phyloP scores from a whole-genome alignment of 352 stramenopile genomes.

The Pythium monospermum region DNA sequence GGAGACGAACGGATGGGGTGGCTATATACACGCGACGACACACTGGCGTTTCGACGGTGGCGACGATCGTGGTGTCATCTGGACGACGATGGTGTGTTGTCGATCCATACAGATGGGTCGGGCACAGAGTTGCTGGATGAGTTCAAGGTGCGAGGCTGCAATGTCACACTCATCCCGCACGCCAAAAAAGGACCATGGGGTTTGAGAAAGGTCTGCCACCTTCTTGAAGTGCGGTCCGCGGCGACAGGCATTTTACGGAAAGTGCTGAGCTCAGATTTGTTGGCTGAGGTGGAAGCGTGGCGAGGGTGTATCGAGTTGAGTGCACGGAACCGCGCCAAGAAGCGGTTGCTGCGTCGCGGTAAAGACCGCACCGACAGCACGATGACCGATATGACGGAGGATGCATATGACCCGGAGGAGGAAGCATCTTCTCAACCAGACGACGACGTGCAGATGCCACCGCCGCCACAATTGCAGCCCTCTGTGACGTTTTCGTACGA shows the following conservation, averaged over 20 bases:
- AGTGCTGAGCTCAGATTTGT: conserved; percentile 57
- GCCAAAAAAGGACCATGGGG: conserved; percentile 44
- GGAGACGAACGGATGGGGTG: conserved; percentile 71
- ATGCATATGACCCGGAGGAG: conserved; percentile 28
- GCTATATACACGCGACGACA: conserved; percentile 80
- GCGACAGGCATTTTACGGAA: conserved; percentile 40
- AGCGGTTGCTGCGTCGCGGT: background rate
- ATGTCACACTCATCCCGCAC: conserved; percentile 60
- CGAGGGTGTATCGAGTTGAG: conserved; percentile 62
- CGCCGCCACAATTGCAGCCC: too few species aligned
- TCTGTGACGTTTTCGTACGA: conserved; percentile 1
- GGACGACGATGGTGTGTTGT: conserved; percentile 62
- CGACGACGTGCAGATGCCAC: background rate
- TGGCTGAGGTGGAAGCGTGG: conserved; percentile 66
- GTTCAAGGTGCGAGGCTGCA: conserved; percentile 60
- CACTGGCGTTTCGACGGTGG: conserved; percentile 80
- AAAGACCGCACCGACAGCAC: conserved; percentile 11
- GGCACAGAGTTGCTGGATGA: conserved; percentile 57
- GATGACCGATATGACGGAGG: conserved; percentile 18
- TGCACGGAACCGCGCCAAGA: conserved; percentile 34
- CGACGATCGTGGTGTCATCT: conserved; percentile 78
- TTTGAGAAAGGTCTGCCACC: conserved; percentile 21
- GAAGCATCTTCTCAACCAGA: background rate
- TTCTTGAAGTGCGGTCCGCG: conserved; percentile 59
- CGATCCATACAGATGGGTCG: conserved; percentile 66